Evolutionary conservation across 176 grass and related monocot species (phyloP).

Genomic region (Eleusine coracana): DNA sequence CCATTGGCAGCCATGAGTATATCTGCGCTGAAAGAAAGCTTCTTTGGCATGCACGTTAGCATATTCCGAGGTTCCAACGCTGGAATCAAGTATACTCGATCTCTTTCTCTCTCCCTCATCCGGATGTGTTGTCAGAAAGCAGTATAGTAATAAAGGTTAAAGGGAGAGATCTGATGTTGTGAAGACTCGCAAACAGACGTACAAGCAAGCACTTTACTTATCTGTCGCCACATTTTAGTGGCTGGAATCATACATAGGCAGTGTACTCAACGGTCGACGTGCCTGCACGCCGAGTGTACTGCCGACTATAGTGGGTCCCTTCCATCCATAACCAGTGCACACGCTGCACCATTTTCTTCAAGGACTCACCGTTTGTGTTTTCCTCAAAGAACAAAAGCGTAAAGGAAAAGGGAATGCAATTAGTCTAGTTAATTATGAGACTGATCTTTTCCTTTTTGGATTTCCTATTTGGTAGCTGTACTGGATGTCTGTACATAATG

Average conservation of each 20-base stretch:
- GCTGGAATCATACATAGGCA: neutral
- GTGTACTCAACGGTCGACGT: neutral
- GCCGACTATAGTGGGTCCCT: no score
- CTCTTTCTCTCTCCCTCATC: neutral
- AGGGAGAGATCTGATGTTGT: neutral
- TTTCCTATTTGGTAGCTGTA: neutral
- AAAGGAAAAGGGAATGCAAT: neutral
- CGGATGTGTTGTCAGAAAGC: slow-evolving; percentile 7
- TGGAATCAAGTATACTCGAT: neutral
- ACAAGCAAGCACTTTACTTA: neutral
- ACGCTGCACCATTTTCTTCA: no score
- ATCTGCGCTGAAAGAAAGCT: no score
- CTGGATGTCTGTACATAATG: neutral
- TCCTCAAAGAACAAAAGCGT: neutral
- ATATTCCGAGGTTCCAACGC: slow-evolving; percentile 38
- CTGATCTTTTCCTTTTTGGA: neutral
- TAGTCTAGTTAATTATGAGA: neutral
- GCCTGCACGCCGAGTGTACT: no score
- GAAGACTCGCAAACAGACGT: neutral
- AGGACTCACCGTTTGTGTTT: neutral
- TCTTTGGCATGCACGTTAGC: slow-evolving; percentile 29
- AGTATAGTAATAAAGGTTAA: neutral
- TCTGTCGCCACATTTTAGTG: neutral
- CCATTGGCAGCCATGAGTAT: neutral
- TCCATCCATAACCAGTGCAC: no score